A percentile compares a stretch with the other conserved stretches of the same genome.
Evolutionary conservation across 225 moss, liverwort and hornwort genomes (phyloP).

Genomic region (Bryum argenteum): DNA sequence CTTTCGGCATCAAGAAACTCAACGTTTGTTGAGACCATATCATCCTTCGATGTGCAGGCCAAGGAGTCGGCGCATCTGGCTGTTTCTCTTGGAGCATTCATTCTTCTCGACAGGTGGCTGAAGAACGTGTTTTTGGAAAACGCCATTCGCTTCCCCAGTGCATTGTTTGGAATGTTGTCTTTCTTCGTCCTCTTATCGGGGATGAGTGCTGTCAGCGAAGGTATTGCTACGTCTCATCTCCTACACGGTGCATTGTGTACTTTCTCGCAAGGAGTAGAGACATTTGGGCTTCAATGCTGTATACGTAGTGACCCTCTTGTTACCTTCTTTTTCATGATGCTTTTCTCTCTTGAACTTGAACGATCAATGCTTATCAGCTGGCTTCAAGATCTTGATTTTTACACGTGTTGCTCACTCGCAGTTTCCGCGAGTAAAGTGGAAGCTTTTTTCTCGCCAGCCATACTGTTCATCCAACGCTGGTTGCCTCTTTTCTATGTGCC

Average conservation of each 20-base stretch:
- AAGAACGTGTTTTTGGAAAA: conserved; percentile 68
- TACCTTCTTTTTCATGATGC: conserved; percentile 6
- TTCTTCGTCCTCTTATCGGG: conserved; percentile 53
- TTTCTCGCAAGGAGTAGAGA: conserved; percentile 6
- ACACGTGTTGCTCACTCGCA: conserved; percentile 25
- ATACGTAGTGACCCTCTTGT: conserved; percentile 7
- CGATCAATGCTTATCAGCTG: conserved; percentile 14
- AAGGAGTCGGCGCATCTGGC: conserved; percentile 70
- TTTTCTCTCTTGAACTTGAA: conserved; percentile 19
- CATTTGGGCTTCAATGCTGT: conserved; percentile 14
- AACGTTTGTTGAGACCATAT: conserved; percentile 24
- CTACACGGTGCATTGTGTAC: conserved; percentile 11
- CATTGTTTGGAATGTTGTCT: conserved; percentile 85
- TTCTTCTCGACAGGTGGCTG: conserved; percentile 72
- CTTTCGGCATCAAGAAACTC: background rate
- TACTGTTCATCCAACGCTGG: conserved; percentile 93
- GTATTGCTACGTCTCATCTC: conserved; percentile 33
- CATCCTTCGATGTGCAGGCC: conserved; percentile 66
- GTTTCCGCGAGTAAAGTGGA: conserved; percentile 71
- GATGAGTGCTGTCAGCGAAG: conserved; percentile 56
- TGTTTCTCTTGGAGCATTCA: conserved; percentile 75
- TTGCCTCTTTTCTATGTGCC: conserved; percentile 97
- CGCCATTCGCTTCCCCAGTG: conserved; percentile 86
- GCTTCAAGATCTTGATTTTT: conserved; percentile 35
- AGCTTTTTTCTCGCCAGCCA: conserved; percentile 77